Base-by-base conservation (phyloP, 1,284 basidiomycete species). In the Caloboletus inedulis region DNA sequence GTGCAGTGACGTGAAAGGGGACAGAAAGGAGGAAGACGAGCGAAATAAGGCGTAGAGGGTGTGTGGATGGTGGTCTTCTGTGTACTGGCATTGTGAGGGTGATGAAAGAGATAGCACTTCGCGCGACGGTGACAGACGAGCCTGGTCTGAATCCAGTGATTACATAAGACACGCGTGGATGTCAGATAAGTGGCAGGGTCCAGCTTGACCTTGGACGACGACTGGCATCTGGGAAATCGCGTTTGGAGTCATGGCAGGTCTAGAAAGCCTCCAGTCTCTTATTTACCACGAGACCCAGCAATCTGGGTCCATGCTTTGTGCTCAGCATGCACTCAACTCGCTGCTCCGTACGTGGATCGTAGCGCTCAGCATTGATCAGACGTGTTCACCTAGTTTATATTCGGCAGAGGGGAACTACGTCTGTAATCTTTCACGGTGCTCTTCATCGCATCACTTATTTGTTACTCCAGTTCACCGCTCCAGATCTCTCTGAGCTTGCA, bases 401-500 rank as follows among this genome's bases (percentile, higher is more conserved):
- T 54, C 62, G 55, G 42, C 62, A 88, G 86, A 90, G 71, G 85
- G 81, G 56, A 78, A 78, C 70, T 88, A 87, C 72, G 88, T 89
- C 57, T 61, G 79, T 74, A 30, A 33, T 16, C 3, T 25, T 30
- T 31, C 21, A 4, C 12, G 2, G 7, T 0, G 4, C 29, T 39
- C 9, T 43, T 46, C 4, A 10, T 27, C 41, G 19, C 23, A 54
- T 56, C 54, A 47, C 55, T 68, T 36, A 62, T 52, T 43, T 55
- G 58, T 58, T 47, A 35, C 14, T 50, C 49, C 59, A 91, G 88
- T 95, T 94, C 68, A 84, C 86, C 16, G 84, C 92, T 2, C 82
- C 91, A 25, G 92, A 95, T 76, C 81, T 98, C 2, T 91, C 92
- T 3, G 80, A 84, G 54, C 84, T 96, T 58, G 94, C 91, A 1